phyloP scores from a whole-genome alignment of 371 early-diverging fungal species.

The Mucor ambiguus region DNA sequence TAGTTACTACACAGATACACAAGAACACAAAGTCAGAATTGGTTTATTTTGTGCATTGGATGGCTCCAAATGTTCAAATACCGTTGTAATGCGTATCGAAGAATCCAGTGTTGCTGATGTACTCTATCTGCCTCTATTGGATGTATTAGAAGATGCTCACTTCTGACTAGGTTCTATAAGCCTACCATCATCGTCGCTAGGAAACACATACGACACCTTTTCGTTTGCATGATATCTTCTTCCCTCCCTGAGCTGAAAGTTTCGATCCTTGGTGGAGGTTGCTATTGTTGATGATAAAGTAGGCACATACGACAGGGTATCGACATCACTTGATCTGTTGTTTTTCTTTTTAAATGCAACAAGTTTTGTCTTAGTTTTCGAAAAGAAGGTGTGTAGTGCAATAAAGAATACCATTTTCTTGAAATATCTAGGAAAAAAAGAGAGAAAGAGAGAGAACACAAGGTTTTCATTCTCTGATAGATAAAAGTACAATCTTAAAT shows the following conservation, averaged over 20 bases:
- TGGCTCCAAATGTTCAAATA: constrained; percentile 1
- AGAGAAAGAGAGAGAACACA: not conserved
- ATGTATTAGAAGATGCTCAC: not conserved
- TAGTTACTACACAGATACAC: constrained; percentile 21
- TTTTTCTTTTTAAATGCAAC: not conserved
- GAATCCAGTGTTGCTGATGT: constrained; percentile 32
- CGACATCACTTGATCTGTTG: not conserved
- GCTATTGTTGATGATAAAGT: not conserved
- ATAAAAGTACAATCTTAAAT: not conserved
- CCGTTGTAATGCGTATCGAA: constrained; percentile 25
- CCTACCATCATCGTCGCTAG: constrained; percentile 51
- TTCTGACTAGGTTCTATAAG: not conserved
- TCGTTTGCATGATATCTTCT: constrained; percentile 49
- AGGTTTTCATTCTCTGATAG: not conserved
- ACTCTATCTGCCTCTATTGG: constrained; percentile 22
- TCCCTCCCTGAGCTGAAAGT: constrained; percentile 40
- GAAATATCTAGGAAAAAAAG: too few relatives aligned
- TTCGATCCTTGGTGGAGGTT: not conserved
- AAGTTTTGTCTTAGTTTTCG: not conserved
- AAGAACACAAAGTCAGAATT: not conserved
- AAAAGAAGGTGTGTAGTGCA: not conserved
- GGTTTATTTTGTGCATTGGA: not conserved
- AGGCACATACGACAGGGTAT: not conserved
- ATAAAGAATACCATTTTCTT: not conserved
- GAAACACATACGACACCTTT: constrained; percentile 49